phyloP scores from a whole-genome alignment of 2,329 filamentous ascomycete genomes.

The Paramyrothecium roridum region DNA sequence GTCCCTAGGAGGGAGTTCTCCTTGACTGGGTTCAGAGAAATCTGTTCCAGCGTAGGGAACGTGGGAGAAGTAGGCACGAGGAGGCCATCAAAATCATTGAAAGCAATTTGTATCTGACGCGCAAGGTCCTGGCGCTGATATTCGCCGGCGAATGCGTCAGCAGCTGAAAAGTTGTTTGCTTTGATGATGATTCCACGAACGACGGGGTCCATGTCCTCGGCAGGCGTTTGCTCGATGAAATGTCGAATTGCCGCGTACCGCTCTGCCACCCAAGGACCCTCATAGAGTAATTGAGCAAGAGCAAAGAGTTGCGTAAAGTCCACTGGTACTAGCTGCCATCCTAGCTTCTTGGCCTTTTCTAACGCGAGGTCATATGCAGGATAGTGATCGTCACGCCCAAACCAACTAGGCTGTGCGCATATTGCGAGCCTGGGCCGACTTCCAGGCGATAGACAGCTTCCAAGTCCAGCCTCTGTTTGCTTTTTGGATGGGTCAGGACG shows the following conservation, averaged over 20 bases:
- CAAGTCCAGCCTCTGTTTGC: not conserved
- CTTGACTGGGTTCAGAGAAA: constrained; percentile 47
- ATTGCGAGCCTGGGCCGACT: constrained; percentile 29
- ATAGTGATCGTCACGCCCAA: constrained; percentile 30
- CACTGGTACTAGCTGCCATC: constrained; percentile 36
- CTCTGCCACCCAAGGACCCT: constrained; percentile 55
- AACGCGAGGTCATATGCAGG: constrained; percentile 40
- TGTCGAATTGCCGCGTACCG: constrained; percentile 48
- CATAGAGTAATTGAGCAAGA: constrained; percentile 52
- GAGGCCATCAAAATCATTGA: constrained; percentile 42
- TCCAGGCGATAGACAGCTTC: not conserved
- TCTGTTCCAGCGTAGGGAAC: constrained; percentile 47
- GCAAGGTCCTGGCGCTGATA: constrained; percentile 35
- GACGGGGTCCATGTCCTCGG: constrained; percentile 28
- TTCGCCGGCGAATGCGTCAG: constrained; percentile 40
- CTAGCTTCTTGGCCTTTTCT: constrained; percentile 29
- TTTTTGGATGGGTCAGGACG: constrained; percentile 9
- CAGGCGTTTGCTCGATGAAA: constrained; percentile 34
- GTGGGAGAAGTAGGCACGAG: constrained; percentile 56
- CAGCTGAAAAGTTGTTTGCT: constrained; percentile 36
- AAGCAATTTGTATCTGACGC: constrained; percentile 33
- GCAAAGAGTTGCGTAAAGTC: constrained; percentile 49
- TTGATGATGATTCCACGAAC: constrained; percentile 34
- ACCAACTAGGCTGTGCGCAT: constrained; percentile 39
- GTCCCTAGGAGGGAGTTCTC: constrained; percentile 52